These are phyloP conservation scores for Ophiocordyceps camponoti-floridani DNA, from an alignment of 2,329 filamentous ascomycete genomes.

Conservation along the genomic window DNA sequence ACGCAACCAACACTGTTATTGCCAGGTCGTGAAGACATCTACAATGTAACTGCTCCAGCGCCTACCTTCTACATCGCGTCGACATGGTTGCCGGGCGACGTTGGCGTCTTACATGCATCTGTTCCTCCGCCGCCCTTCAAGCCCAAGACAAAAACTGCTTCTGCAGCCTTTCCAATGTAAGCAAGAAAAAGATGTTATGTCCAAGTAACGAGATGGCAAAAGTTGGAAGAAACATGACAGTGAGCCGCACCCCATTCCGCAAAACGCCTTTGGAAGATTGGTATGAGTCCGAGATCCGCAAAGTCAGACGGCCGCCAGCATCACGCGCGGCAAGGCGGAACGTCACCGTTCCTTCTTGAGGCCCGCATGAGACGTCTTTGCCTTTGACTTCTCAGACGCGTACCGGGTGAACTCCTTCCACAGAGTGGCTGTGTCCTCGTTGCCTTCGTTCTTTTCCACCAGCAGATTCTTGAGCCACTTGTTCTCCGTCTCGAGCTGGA, in stretches of 20 bases:
- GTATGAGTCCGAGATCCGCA: background rate
- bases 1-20: too few species aligned
- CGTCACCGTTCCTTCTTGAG: slow-evolving; percentile 8
- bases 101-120: too few species aligned
- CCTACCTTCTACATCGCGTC: too few species aligned
- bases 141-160: background rate
- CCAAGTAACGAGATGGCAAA: background rate
- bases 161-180: too few species aligned
- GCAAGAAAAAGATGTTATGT: background rate
- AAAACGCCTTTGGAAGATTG: slow-evolving; percentile 1
- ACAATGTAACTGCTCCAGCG: too few species aligned
- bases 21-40: too few species aligned
- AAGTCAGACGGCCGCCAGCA: background rate
- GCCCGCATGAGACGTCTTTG: slow-evolving; percentile 5
- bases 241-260: background rate
- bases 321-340: background rate
- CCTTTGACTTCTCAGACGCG: slow-evolving; percentile 13
- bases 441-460: slow-evolving; percentile 61
- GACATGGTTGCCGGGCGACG: too few species aligned
- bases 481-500: slow-evolving; percentile 67
- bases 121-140: background rate
- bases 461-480: slow-evolving; percentile 67
- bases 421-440: slow-evolving; percentile 30
- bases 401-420: slow-evolving; percentile 31
- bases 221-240: background rate